Conservation (phyloP, 1,139 yeast genomes). For the Candida freyschussii region DNA sequence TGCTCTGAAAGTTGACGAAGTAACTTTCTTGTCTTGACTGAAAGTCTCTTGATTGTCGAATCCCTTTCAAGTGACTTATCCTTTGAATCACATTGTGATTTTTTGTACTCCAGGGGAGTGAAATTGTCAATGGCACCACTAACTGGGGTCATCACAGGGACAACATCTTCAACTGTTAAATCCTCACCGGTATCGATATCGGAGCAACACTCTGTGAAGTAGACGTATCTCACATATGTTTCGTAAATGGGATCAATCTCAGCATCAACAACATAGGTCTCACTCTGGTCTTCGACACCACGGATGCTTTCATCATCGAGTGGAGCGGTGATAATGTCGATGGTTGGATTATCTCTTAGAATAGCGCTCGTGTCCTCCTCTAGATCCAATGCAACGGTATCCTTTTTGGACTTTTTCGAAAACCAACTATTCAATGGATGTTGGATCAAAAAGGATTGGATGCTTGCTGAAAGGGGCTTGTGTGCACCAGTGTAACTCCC, state of each 20-base stretch:
- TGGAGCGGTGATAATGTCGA: constrained; percentile 9
- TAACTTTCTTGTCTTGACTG: background rate
- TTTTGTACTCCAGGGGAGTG: constrained; percentile 2
- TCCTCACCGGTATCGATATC: background rate
- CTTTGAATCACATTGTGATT: background rate
- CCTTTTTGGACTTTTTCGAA: constrained; percentile 3
- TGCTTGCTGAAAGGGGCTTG: too few relatives aligned
- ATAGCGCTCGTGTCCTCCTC: constrained; percentile 2
- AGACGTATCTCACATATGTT: constrained; percentile 9
- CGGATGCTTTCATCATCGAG: constrained; percentile 2
- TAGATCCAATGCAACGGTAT: constrained; percentile 7
- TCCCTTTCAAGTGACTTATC: too few relatives aligned
- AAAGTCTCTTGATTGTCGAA: constrained; percentile 1
- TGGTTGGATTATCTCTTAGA: background rate
- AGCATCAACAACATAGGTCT: constrained; percentile 3
- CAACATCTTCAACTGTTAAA: background rate
- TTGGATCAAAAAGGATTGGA: constrained; percentile 2
- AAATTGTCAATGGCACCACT: background rate
- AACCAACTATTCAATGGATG: constrained; percentile 5
- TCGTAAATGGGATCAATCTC: constrained; percentile 17
- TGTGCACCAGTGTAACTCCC: too few relatives aligned
- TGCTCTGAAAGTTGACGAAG: constrained; percentile 1
- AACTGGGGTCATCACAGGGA: constrained; percentile 1
- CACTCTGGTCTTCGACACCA: constrained; percentile 1
- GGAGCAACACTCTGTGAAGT: constrained; percentile 1